Conservation (phyloP, 305 asterid species). For the Fraxinus ornus region DNA sequence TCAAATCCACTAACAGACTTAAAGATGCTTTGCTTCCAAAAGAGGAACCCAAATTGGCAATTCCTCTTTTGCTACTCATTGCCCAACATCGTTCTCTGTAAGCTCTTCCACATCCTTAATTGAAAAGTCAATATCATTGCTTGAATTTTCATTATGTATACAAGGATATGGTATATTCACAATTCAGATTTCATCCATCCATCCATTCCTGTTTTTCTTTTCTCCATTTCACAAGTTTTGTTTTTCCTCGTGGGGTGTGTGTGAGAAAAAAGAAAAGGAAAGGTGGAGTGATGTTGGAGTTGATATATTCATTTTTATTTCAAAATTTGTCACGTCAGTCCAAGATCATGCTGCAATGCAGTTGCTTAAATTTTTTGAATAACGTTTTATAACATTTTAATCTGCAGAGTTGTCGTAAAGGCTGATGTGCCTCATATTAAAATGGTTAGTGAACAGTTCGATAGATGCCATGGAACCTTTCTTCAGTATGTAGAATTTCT, state of each 20-base stretch:
- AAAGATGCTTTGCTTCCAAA: conserved; percentile 88
- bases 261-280: no score
- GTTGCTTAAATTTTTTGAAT: background rate
- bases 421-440: conserved; percentile 85
- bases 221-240: background rate
- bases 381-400: conserved; percentile 12
- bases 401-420: conserved; percentile 81
- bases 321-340: background rate
- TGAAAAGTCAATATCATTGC: background rate
- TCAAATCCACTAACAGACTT: conserved; percentile 90
- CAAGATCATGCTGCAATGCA: background rate
- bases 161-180: background rate
- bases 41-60: conserved; percentile 87
- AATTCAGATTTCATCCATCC: background rate
- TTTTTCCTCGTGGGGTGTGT: background rate
- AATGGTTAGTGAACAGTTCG: conserved; percentile 97
- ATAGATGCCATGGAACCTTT: conserved; percentile 97
- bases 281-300: conserved; percentile 7
- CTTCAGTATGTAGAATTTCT: conserved; percentile 98
- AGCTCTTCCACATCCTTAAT: conserved; percentile 29
- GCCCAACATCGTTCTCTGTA: conserved; percentile 98
- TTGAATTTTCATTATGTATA: background rate
- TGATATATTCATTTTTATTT: background rate
- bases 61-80: conserved; percentile 94
- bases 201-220: background rate